Conservation (phyloP, 768 basidiomycete species). For the Suillus decipiens region DNA sequence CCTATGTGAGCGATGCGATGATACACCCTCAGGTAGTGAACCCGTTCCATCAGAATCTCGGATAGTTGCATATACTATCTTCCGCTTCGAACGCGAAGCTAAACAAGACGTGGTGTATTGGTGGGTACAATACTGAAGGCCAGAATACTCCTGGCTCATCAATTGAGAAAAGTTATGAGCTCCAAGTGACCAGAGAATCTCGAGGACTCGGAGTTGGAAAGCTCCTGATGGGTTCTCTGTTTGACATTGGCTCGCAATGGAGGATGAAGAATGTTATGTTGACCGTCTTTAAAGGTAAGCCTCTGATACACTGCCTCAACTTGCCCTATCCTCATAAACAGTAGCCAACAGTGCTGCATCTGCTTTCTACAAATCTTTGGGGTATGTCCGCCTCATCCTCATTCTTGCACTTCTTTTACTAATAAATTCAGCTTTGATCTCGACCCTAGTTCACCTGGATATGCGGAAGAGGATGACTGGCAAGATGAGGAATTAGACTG, state of each 20-base stretch:
- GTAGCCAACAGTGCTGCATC: slow-evolving; percentile 48
- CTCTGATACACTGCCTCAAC: not conserved
- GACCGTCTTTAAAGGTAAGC: slow-evolving; percentile 73
- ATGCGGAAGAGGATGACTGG: slow-evolving; percentile 27
- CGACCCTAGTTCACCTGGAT: slow-evolving; percentile 56
- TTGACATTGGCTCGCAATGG: slow-evolving; percentile 50
- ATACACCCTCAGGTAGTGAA: slow-evolving; percentile 9
- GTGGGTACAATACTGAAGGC: slow-evolving; percentile 36
- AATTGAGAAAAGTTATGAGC: slow-evolving; percentile 61
- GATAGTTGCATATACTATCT: slow-evolving; percentile 49
- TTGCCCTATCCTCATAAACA: slow-evolving; percentile 6
- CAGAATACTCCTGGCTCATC: not conserved
- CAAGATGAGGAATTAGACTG: slow-evolving; percentile 27
- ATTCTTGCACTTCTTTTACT: not conserved
- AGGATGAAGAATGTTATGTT: slow-evolving; percentile 72
- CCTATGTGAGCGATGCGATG: slow-evolving; percentile 33
- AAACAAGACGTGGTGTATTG: slow-evolving; percentile 67
- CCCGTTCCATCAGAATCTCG: slow-evolving; percentile 24
- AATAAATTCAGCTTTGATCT: slow-evolving; percentile 45
- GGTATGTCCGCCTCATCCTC: slow-evolving; percentile 41
- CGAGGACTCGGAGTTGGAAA: slow-evolving; percentile 63
- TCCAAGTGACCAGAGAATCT: slow-evolving; percentile 54
- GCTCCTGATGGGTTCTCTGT: slow-evolving; percentile 50
- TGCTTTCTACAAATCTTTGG: slow-evolving; percentile 53
- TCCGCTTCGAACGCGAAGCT: slow-evolving; percentile 75